phyloP scores from a whole-genome alignment of 2,329 filamentous ascomycete species.

The Trichophyton simii region DNA sequence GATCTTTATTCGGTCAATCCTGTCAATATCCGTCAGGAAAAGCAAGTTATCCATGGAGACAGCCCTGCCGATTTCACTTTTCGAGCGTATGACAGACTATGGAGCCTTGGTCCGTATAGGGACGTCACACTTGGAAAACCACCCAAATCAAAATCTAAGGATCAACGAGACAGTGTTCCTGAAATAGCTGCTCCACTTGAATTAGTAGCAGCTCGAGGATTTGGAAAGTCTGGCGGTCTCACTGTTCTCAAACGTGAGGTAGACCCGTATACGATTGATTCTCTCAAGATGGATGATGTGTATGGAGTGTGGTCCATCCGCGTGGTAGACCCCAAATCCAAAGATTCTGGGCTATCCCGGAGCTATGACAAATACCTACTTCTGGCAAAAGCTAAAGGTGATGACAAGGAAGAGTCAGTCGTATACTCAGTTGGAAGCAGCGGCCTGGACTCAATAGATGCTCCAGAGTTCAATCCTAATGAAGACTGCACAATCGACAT shows the following conservation, averaged over 20 bases:
- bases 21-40: constrained; percentile 12
- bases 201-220: constrained; percentile 42
- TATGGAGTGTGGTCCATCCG: constrained; percentile 71
- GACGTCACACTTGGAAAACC: constrained; percentile 58
- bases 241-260: constrained; percentile 68
- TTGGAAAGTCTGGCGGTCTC: constrained; percentile 51
- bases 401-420: constrained; percentile 62
- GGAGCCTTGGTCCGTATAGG: constrained; percentile 67
- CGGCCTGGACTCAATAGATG: constrained; percentile 61
- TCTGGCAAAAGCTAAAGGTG: constrained; percentile 54
- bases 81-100: constrained; percentile 60
- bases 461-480: constrained; percentile 82
- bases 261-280: constrained; percentile 56
- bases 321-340: constrained; percentile 34
- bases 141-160: constrained; percentile 19
- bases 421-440: constrained; percentile 64
- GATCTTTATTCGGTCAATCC: constrained; percentile 33
- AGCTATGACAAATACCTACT: constrained; percentile 73
- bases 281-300: constrained; percentile 60
- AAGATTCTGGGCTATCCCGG: constrained; percentile 37
- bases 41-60: constrained; percentile 15
- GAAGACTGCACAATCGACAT: constrained; percentile 79
- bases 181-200: constrained; percentile 37
- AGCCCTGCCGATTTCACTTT: constrained; percentile 52
- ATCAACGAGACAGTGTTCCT: constrained; percentile 25